Conservation (phyloP, 2,329 filamentous ascomycete genomes). For the Monosporascus sp. region DNA sequence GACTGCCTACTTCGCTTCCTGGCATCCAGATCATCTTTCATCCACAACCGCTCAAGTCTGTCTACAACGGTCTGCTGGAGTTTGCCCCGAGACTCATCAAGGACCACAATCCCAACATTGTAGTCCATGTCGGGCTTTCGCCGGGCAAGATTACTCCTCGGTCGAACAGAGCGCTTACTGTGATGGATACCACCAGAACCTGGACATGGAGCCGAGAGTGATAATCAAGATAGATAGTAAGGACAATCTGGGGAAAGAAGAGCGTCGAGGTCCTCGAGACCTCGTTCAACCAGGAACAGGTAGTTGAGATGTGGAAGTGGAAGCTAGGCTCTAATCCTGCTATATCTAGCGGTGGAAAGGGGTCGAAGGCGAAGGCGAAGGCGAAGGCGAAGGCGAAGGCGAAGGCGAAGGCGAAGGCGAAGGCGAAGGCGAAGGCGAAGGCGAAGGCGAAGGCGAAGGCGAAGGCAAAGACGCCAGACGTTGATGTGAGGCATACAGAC, state of each 20-base stretch:
- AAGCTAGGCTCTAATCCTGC: not conserved
- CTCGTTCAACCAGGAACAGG: not conserved
- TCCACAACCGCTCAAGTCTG: not conserved
- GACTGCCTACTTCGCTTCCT: not conserved
- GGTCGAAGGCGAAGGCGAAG: not conserved
- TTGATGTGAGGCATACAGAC: slow-evolving; percentile 2
- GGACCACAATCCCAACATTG: slow-evolving; percentile 1
- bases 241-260: not conserved
- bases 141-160: slow-evolving; percentile 1
- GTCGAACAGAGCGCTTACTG: not conserved
- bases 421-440: not conserved
- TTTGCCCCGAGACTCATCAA: not conserved
- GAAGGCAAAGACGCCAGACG: not conserved
- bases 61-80: not conserved
- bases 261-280: not conserved
- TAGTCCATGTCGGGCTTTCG: slow-evolving; percentile 3
- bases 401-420: not conserved
- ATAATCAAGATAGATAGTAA: not conserved
- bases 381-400: not conserved
- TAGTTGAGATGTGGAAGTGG: not conserved
- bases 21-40: slow-evolving; percentile 1
- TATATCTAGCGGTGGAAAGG: not conserved
- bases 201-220: not conserved
- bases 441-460: not conserved
- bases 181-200: slow-evolving; percentile 3